Conservation (phyloP, 164 flowering plant species). For the Platanus orientalis region DNA sequence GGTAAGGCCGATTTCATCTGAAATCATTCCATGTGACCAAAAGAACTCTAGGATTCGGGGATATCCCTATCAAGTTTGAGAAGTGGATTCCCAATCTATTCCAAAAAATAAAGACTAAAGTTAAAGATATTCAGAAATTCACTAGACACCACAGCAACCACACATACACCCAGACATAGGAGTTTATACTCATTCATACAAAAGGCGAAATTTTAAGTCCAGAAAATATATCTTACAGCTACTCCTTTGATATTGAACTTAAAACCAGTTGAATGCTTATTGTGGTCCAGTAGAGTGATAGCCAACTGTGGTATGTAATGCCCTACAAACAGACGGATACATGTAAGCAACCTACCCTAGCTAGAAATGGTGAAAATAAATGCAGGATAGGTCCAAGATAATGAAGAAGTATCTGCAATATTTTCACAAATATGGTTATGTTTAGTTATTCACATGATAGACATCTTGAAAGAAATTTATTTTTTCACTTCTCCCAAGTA, state of each 20-base stretch:
- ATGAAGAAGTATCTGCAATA: too few relatives aligned
- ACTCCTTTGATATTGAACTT: conserved; percentile 88
- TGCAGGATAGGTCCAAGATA: background rate
- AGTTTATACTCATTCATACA: background rate
- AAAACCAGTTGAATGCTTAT: conserved; percentile 53
- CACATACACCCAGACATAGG: background rate
- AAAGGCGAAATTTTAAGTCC: background rate
- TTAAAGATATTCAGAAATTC: background rate
- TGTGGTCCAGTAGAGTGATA: conserved; percentile 59
- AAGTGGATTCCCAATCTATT: conserved; percentile 91
- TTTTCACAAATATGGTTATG: too few relatives aligned
- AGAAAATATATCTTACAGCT: conserved; percentile 55
- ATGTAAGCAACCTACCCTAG: conserved; percentile 4
- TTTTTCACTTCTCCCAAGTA: background rate
- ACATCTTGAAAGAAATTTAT: background rate
- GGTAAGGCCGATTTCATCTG: conserved; percentile 80
- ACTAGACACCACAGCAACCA: background rate
- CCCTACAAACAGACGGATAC: conserved; percentile 35
- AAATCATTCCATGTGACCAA: conserved; percentile 98
- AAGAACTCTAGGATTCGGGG: conserved; percentile 72
- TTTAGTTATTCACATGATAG: background rate
- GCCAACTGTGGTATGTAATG: conserved; percentile 96
- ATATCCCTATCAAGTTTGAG: conserved; percentile 70
- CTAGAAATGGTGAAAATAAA: background rate
- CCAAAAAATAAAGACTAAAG: conserved; percentile 3